These are phyloP conservation scores for Neurospora sp. DNA, from an alignment of 495 filamentous ascomycete genomes.

Conservation along the genomic window DNA sequence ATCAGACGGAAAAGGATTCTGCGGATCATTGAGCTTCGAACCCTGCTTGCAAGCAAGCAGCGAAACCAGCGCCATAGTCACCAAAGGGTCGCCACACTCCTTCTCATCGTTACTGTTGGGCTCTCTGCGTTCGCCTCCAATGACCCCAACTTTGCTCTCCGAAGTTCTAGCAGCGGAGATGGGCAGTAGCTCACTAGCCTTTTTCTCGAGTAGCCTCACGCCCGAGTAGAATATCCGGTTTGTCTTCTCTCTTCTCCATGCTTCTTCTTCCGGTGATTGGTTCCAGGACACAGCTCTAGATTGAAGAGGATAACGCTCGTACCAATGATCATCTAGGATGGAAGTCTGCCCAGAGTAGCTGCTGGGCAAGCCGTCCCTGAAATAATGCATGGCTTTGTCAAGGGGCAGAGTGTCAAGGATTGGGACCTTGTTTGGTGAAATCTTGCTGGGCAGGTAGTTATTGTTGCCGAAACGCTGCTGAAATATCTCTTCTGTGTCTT, in stretches of 20 bases:
- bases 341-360: constrained; percentile 7
- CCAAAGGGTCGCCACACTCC: constrained; percentile 25
- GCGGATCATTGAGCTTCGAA: neutral
- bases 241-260: constrained; percentile 3
- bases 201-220: constrained; percentile 14
- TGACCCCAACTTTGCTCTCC: constrained; percentile 17
- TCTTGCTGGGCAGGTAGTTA: neutral
- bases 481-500: neutral
- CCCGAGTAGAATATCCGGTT: constrained; percentile 26
- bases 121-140: constrained; percentile 23
- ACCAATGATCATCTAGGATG: constrained; percentile 3
- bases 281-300: neutral
- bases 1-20: constrained; percentile 2
- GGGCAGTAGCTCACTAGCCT: constrained; percentile 1
- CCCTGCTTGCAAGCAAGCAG: constrained; percentile 21
- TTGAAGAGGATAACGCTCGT: constrained; percentile 1
- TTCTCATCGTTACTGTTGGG: constrained; percentile 19
- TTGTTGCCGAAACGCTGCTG: neutral
- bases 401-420: constrained; percentile 16
- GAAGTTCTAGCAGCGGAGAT: neutral
- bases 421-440: neutral
- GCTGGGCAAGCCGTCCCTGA: constrained; percentile 6
- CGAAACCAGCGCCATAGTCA: constrained; percentile 28
- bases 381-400: constrained; percentile 11
- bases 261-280: neutral